A percentile compares a stretch with the other conserved stretches of the same genome.
Evolutionary conservation across 1,284 basidiomycete species (phyloP).

Genomic region (Macrocystidia cucumis): DNA sequence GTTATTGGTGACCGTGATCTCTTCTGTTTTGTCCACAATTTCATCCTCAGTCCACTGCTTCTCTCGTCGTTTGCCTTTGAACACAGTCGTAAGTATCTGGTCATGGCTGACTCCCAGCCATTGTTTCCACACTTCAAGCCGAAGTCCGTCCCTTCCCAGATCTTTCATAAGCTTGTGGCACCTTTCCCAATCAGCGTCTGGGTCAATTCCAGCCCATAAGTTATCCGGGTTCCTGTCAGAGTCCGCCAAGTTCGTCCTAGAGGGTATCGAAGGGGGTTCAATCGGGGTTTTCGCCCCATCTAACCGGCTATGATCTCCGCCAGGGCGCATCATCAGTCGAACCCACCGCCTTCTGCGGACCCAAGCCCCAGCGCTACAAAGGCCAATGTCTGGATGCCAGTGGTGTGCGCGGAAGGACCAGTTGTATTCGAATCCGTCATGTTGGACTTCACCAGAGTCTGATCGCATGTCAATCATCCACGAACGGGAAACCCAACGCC

Average conservation of each 20-base stretch:
- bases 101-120: constrained; percentile 43
- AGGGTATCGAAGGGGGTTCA: constrained; percentile 3
- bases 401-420: constrained; percentile 57
- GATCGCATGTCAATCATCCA: constrained; percentile 87
- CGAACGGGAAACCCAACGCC: constrained; percentile 69
- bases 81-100: constrained; percentile 11
- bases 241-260: constrained; percentile 2
- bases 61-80: constrained; percentile 23
- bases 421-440: constrained; percentile 82
- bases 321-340: constrained; percentile 70
- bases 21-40: constrained; percentile 23
- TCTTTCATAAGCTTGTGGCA: constrained; percentile 44
- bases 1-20: no score
- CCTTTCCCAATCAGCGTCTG: constrained; percentile 53
- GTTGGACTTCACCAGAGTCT: constrained; percentile 61
- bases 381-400: constrained; percentile 58
- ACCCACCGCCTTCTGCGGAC: constrained; percentile 74
- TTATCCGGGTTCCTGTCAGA: constrained; percentile 17
- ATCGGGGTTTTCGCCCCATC: constrained; percentile 6
- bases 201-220: constrained; percentile 34
- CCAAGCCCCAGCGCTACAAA: constrained; percentile 55
- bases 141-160: constrained; percentile 56
- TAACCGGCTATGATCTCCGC: constrained; percentile 13
- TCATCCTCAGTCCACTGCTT: constrained; percentile 40
- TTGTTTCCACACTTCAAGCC: constrained; percentile 61